Evolutionary conservation across 148 eudicot genomes (phyloP).

Genomic region (Fallopia convolvulus): DNA sequence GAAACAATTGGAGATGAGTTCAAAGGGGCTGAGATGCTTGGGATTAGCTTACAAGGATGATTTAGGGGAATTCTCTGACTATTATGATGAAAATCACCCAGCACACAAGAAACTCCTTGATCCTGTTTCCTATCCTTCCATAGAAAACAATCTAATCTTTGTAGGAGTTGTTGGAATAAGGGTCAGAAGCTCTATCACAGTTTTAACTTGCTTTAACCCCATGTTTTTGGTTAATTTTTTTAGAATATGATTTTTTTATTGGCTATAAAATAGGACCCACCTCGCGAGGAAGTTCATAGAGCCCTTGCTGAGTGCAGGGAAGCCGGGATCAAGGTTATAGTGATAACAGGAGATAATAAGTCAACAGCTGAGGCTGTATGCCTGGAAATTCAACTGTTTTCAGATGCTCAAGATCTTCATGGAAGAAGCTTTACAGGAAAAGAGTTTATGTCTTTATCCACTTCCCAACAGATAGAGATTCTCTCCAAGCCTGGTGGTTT

Average conservation of each 20-base stretch:
- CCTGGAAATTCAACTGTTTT: slow-evolving; percentile 54
- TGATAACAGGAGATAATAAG: slow-evolving; percentile 86
- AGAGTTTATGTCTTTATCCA: slow-evolving; percentile 58
- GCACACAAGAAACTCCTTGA: slow-evolving; percentile 76
- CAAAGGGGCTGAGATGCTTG: slow-evolving; percentile 79
- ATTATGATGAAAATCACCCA: slow-evolving; percentile 50
- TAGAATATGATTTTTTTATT: neutral
- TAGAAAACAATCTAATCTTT: slow-evolving; percentile 65
- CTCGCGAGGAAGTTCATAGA: slow-evolving; percentile 67
- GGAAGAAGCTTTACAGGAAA: slow-evolving; percentile 72
- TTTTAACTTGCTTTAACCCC: neutral
- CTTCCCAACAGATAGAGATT: slow-evolving; percentile 41
- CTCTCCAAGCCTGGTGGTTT: slow-evolving; percentile 54
- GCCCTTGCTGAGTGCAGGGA: slow-evolving; percentile 75
- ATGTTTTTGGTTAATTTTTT: too few species aligned
- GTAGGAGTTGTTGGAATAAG: slow-evolving; percentile 80
- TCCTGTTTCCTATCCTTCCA: slow-evolving; percentile 51
- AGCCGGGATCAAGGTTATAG: slow-evolving; percentile 82
- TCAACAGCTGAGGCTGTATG: slow-evolving; percentile 85
- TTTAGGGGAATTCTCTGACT: slow-evolving; percentile 59
- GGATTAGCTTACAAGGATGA: slow-evolving; percentile 80
- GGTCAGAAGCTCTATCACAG: slow-evolving; percentile 33
- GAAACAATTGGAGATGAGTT: slow-evolving; percentile 66
- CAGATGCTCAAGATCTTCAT: slow-evolving; percentile 34
- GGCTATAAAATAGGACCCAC: slow-evolving; percentile 55